A percentile compares a stretch with the other conserved stretches of the same genome.
Conservation (phyloP, 306 rosid genomes). For the Fragaria iinumae region DNA sequence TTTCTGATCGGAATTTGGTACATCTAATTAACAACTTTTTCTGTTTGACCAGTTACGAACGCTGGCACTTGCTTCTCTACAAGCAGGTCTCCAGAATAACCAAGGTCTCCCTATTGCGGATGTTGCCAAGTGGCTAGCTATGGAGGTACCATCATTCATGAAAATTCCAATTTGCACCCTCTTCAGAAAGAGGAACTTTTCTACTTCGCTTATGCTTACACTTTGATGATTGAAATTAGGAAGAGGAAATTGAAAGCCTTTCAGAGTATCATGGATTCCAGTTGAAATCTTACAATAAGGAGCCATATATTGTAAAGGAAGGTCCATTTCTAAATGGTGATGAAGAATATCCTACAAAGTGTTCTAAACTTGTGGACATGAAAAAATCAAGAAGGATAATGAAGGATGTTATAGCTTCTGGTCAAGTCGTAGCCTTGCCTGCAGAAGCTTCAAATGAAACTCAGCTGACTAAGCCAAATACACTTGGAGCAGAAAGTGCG, state of each 20-base stretch:
- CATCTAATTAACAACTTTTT: slow-evolving; percentile 7
- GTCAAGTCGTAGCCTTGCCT: slow-evolving; percentile 33
- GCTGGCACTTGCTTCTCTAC: slow-evolving; percentile 95
- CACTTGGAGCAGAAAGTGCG: slow-evolving; percentile 33
- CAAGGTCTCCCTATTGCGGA: slow-evolving; percentile 85
- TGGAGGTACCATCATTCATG: slow-evolving; percentile 69
- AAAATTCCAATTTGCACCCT: slow-evolving; percentile 13
- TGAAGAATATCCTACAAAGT: slow-evolving; percentile 77
- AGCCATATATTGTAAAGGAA: slow-evolving; percentile 83
- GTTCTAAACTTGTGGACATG: slow-evolving; percentile 73
- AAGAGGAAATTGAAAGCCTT: slow-evolving; percentile 71
- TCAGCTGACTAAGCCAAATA: slow-evolving; percentile 29
- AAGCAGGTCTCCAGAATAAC: slow-evolving; percentile 81
- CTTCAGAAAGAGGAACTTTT: slow-evolving; percentile 16
- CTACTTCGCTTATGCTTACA: slow-evolving; percentile 24
- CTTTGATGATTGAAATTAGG: slow-evolving; percentile 53
- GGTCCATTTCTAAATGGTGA: slow-evolving; percentile 73
- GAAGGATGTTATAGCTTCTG: slow-evolving; percentile 51
- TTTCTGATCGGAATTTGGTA: background rate
- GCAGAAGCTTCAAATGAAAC: slow-evolving; percentile 37
- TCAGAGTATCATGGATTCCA: slow-evolving; percentile 77
- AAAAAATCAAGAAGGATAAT: slow-evolving; percentile 66
- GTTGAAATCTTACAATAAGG: slow-evolving; percentile 59
- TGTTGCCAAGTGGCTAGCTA: slow-evolving; percentile 80
- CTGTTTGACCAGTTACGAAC: slow-evolving; percentile 71